These are phyloP conservation scores for Aspergillus pseudoglaucus DNA, from an alignment of 2,329 filamentous ascomycete genomes.

Conservation along the genomic window DNA sequence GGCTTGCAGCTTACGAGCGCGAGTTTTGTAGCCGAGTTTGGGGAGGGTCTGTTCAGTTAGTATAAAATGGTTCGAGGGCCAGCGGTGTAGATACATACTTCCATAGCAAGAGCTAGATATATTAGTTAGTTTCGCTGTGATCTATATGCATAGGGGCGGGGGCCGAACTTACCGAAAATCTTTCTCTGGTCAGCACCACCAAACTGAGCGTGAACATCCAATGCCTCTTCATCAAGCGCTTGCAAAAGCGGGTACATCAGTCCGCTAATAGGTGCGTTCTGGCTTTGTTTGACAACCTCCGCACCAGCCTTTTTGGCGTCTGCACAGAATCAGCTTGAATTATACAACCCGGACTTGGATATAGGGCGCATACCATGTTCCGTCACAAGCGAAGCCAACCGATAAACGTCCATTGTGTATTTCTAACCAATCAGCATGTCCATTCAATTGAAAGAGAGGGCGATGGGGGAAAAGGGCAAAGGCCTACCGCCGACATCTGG, in stretches of 20 bases:
- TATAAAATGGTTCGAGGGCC: background rate
- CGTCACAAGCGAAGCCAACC: conserved; percentile 51
- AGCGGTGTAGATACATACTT: background rate
- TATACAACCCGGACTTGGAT: background rate
- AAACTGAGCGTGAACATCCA: conserved; percentile 81
- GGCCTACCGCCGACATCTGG: conserved; percentile 42
- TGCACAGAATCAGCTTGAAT: background rate
- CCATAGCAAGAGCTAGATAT: background rate
- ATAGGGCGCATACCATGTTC: conserved; percentile 48
- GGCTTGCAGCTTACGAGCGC: conserved; percentile 36
- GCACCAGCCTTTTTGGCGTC: conserved; percentile 81
- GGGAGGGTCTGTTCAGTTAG: conserved; percentile 65
- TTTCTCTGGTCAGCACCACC: conserved; percentile 51
- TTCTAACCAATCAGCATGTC: conserved; percentile 48
- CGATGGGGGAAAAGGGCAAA: background rate
- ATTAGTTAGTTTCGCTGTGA: background rate
- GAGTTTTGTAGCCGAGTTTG: conserved; percentile 71
- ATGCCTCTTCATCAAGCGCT: conserved; percentile 79
- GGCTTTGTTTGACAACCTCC: conserved; percentile 86
- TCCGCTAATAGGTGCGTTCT: conserved; percentile 65
- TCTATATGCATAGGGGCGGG: background rate
- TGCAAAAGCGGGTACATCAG: conserved; percentile 72
- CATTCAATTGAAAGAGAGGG: background rate
- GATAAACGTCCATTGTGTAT: conserved; percentile 73
- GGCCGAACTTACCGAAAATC: conserved; percentile 45